Conservation (phyloP, 2,329 filamentous ascomycete genomes). For the Alternaria sp. region DNA sequence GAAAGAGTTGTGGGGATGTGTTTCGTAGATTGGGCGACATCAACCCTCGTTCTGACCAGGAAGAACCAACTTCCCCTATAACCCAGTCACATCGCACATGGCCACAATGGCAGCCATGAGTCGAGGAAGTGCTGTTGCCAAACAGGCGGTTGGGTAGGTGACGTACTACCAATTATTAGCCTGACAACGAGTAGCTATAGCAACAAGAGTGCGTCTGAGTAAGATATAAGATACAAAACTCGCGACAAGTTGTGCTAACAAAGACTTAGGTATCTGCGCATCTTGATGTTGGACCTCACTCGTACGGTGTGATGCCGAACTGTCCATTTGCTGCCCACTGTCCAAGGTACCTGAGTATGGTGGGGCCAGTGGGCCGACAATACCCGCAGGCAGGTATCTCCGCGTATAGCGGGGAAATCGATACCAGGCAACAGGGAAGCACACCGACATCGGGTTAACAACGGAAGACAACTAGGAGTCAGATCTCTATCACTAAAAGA, state of each 20-base stretch:
- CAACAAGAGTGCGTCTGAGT: background rate
- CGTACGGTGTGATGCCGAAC: background rate
- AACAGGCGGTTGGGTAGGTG: background rate
- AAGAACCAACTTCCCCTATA: background rate
- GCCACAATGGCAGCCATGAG: background rate
- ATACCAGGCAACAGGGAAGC: background rate
- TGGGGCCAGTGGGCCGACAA: conserved; percentile 1
- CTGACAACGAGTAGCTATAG: background rate
- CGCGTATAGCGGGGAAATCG: background rate
- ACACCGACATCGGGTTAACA: background rate
- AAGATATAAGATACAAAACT: background rate
- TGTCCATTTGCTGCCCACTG: background rate
- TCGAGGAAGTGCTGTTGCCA: background rate
- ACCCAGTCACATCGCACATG: background rate
- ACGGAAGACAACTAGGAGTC: background rate
- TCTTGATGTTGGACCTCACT: too few relatives aligned
- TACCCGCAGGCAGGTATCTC: background rate
- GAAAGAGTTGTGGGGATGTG: conserved; percentile 8
- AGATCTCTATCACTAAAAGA: background rate
- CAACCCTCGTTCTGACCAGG: background rate
- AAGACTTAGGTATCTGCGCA: background rate
- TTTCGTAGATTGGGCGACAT: conserved; percentile 2
- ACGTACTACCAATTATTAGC: background rate
- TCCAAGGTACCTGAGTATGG: background rate
- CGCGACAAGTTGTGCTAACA: background rate